Evolutionary conservation across 2,329 filamentous ascomycete species (phyloP).

Genomic region (Canariomyces notabilis): DNA sequence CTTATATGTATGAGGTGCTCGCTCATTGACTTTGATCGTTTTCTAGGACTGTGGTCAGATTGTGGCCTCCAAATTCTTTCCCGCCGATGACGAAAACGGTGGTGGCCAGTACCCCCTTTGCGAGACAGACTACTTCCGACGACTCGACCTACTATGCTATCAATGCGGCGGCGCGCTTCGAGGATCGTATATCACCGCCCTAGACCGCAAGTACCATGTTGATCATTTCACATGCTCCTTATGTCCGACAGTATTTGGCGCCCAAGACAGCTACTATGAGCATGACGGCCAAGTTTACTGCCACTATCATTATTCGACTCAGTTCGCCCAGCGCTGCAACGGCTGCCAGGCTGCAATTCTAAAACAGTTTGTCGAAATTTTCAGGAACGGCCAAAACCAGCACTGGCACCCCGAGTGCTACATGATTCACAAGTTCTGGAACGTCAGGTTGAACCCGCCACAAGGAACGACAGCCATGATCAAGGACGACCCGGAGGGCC

Average conservation of each 20-base stretch:
- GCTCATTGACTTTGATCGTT: constrained; percentile 9
- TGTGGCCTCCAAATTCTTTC: constrained; percentile 98
- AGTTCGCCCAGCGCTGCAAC: constrained; percentile 92
- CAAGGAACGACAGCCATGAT: constrained; percentile 46
- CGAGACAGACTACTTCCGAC: constrained; percentile 95
- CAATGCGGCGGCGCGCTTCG: constrained; percentile 88
- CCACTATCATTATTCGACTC: constrained; percentile 97
- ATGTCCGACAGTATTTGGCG: constrained; percentile 95
- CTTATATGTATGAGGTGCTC: not conserved
- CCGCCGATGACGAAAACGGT: constrained; percentile 84
- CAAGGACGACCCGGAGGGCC: constrained; percentile 53
- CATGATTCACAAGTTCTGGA: constrained; percentile 99
- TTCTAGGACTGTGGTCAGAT: constrained; percentile 89
- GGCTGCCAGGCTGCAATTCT: constrained; percentile 95
- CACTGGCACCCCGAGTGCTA: constrained; percentile 99
- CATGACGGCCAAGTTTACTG: constrained; percentile 96
- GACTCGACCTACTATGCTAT: constrained; percentile 84
- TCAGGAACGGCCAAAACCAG: constrained; percentile 94
- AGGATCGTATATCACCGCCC: constrained; percentile 94
- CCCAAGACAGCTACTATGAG: constrained; percentile 98
- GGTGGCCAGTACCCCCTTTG: constrained; percentile 88
- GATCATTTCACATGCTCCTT: constrained; percentile 98
- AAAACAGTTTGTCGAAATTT: constrained; percentile 99
- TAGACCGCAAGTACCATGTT: constrained; percentile 98
- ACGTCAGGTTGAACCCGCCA: constrained; percentile 73